A percentile compares a stretch with the other conserved stretches of the same genome.
Evolutionary conservation across 345 rosid species (phyloP).

Genomic region (Lumnitzera littorea): DNA sequence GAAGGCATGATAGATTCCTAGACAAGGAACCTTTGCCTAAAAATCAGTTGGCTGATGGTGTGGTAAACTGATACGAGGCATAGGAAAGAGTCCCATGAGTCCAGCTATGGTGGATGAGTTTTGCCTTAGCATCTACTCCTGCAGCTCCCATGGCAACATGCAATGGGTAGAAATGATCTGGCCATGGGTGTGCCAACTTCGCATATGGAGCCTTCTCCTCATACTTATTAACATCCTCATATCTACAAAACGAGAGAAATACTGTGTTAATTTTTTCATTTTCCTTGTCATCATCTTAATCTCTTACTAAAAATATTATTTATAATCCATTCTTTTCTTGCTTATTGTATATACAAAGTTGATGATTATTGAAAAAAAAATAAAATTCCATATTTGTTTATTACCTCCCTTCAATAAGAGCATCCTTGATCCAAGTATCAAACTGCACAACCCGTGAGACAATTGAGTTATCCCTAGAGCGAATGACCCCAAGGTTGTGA

Average conservation of each 20-base stretch:
- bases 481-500: conserved; percentile 60
- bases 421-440: conserved; percentile 73
- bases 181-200: conserved; percentile 74
- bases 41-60: conserved; percentile 9
- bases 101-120: conserved; percentile 83
- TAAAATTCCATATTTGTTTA: too few species aligned
- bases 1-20: too few species aligned
- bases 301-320: too few species aligned
- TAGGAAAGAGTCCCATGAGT: conserved; percentile 56
- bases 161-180: conserved; percentile 87
- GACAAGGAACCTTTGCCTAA: too few species aligned
- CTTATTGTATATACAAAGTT: neutral
- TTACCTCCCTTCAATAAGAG: conserved; percentile 83
- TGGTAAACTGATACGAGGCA: conserved; percentile 65
- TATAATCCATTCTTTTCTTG: neutral
- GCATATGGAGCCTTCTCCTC: conserved; percentile 59
- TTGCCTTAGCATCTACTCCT: conserved; percentile 53
- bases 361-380: neutral
- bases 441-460: conserved; percentile 66
- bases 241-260: conserved; percentile 22
- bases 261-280: too few species aligned
- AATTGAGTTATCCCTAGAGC: conserved; percentile 3
- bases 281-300: too few species aligned
- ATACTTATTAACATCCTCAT: conserved; percentile 69
- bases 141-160: conserved; percentile 94